phyloP scores from a whole-genome alignment of 495 filamentous ascomycete species.

The Trichocladium uniseriatum region DNA sequence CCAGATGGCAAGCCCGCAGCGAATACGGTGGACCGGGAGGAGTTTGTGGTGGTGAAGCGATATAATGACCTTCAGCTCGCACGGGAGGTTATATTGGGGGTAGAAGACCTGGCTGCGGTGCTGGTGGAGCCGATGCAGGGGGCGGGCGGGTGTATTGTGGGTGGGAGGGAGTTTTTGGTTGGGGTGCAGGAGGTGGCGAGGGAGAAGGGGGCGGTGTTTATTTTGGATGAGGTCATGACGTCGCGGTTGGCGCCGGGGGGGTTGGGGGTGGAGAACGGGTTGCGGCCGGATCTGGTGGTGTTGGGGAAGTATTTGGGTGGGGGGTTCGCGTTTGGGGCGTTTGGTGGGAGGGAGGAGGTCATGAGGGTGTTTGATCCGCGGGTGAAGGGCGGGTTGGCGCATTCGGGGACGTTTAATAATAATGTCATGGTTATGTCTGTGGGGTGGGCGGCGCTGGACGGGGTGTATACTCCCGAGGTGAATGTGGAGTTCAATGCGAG shows the following conservation, averaged over 20 bases:
- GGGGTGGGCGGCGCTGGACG: constrained; percentile 37
- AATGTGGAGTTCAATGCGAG: constrained; percentile 27
- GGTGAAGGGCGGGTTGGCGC: constrained; percentile 24
- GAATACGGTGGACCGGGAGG: constrained; percentile 29
- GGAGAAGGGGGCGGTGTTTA: constrained; percentile 40
- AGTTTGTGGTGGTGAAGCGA: constrained; percentile 38
- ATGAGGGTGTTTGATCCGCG: constrained; percentile 49
- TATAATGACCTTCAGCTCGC: constrained; percentile 43
- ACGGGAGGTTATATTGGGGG: constrained; percentile 22
- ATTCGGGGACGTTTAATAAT: constrained; percentile 63
- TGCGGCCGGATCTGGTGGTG: constrained; percentile 51
- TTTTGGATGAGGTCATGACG: constrained; percentile 60
- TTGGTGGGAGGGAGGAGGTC: constrained; percentile 48
- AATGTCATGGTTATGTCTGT: constrained; percentile 52
- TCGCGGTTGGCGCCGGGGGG: constrained; percentile 44
- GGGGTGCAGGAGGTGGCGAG: constrained; percentile 24
- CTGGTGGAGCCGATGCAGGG: constrained; percentile 53
- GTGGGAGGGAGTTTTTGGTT: constrained; percentile 35
- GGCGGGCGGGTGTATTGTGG: constrained; percentile 43
- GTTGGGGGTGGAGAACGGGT: constrained; percentile 28
- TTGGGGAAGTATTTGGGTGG: constrained; percentile 58
- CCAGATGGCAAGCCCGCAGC: constrained; percentile 11
- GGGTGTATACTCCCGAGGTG: constrained; percentile 36
- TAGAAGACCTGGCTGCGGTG: constrained; percentile 41
- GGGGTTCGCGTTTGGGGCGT: constrained; percentile 53